A percentile compares a stretch with the other conserved stretches of the same genome.
These are phyloP conservation scores for Leccinellum luteum DNA, from an alignment of 768 basidiomycete genomes.

Conservation along the genomic window DNA sequence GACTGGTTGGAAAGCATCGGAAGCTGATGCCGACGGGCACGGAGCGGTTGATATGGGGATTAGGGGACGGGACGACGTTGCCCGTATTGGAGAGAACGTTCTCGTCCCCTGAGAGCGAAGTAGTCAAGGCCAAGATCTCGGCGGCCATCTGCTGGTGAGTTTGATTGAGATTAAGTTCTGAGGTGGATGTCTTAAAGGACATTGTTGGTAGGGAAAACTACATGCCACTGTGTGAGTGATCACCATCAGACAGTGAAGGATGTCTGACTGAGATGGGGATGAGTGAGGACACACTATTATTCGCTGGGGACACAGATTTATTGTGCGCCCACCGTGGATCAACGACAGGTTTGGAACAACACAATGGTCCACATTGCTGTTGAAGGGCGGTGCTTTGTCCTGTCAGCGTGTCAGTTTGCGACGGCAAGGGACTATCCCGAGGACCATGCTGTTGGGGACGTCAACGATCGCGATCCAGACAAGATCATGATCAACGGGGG, in stretches of 20 bases:
- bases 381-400: slow-evolving; percentile 69
- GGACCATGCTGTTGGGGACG: slow-evolving; percentile 42
- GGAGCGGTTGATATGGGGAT: slow-evolving; percentile 63
- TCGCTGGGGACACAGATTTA: slow-evolving; percentile 57
- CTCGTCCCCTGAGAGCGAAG: slow-evolving; percentile 16
- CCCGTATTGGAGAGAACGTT: slow-evolving; percentile 47
- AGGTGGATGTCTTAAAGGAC: not conserved
- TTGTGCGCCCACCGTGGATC: slow-evolving; percentile 66
- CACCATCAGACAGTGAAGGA: not conserved
- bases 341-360: slow-evolving; percentile 51
- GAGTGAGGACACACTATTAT: slow-evolving; percentile 61
- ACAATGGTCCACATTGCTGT: slow-evolving; percentile 63
- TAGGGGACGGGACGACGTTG: slow-evolving; percentile 53
- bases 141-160: slow-evolving; percentile 59
- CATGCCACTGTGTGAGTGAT: slow-evolving; percentile 55
- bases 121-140: slow-evolving; percentile 45
- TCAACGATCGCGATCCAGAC: slow-evolving; percentile 37
- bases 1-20: slow-evolving; percentile 59
- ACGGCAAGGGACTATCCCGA: slow-evolving; percentile 52
- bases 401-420: slow-evolving; percentile 60
- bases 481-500: slow-evolving; percentile 62
- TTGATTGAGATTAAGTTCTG: too few relatives aligned
- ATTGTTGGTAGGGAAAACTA: slow-evolving; percentile 56
- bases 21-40: slow-evolving; percentile 62
- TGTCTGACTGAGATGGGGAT: not conserved